phyloP scores from a whole-genome alignment of 371 early-diverging fungal genomes.

The Capillidium heterosporum region DNA sequence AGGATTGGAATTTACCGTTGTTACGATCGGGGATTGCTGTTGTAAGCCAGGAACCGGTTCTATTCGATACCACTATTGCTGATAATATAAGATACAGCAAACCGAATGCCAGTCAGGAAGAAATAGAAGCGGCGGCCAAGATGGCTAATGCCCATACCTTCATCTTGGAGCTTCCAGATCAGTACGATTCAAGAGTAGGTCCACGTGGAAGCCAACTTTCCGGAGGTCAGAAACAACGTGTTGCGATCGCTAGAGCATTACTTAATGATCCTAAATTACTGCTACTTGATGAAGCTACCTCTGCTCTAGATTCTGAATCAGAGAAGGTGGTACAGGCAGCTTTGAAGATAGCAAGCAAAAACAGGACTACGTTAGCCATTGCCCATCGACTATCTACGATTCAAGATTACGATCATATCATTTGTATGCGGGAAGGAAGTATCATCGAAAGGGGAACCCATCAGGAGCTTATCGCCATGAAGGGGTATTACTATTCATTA shows the following conservation, averaged over 20 bases:
- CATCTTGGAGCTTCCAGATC: slow-evolving; percentile 35
- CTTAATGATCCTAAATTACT: slow-evolving; percentile 72
- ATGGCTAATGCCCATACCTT: slow-evolving; percentile 61
- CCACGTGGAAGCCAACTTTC: slow-evolving; percentile 49
- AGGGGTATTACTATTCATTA: slow-evolving; percentile 19
- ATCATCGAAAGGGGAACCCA: slow-evolving; percentile 73
- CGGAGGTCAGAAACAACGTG: slow-evolving; percentile 56
- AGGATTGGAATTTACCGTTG: slow-evolving; percentile 20
- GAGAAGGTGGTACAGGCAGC: slow-evolving; percentile 84
- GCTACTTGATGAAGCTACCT: slow-evolving; percentile 93
- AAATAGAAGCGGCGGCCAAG: slow-evolving; percentile 36
- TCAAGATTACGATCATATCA: slow-evolving; percentile 54
- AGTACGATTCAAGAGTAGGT: slow-evolving; percentile 62
- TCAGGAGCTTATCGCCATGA: slow-evolving; percentile 30
- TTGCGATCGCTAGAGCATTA: slow-evolving; percentile 47
- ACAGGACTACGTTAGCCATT: slow-evolving; percentile 46
- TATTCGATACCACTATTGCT: slow-evolving; percentile 65
- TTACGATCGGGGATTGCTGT: slow-evolving; percentile 54
- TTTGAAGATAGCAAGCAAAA: slow-evolving; percentile 47
- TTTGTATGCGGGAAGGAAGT: slow-evolving; percentile 50
- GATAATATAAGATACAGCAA: slow-evolving; percentile 65
- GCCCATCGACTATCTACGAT: slow-evolving; percentile 53
- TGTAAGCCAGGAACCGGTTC: slow-evolving; percentile 74
- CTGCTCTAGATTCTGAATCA: slow-evolving; percentile 74
- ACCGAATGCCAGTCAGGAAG: slow-evolving; percentile 22